Base-by-base conservation (phyloP, 2,329 filamentous ascomycete species). In the Aspergillus glaucus region DNA sequence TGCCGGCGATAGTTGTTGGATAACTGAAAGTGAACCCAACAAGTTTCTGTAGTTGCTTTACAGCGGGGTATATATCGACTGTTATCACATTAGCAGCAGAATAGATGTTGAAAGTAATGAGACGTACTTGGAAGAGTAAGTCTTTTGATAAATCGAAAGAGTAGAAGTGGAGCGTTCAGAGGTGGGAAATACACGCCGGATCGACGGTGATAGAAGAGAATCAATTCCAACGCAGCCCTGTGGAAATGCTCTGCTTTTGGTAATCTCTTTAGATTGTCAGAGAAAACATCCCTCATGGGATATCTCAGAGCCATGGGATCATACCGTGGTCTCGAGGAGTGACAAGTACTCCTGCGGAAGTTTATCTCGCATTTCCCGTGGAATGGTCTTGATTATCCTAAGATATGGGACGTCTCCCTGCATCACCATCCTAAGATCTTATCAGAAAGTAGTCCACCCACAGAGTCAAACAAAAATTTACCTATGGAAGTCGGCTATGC, bases 371-470 rank as follows among this genome's bases (percentile, higher is more conserved):
- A 76, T 75, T 8, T 71, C 70, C 14, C 58, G 60, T 5, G 74
- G 73, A 6, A 76, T 58, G 41, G 59, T 56, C 40, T 66, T 73
- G 42, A 77, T 70, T 17, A 86, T 85, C 56, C 81, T 76, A 42
- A 86, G 78, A 65, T 86, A 97, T 0, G 86, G 78, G 22, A 97
- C 76, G 48, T 86, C 79, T 43, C 84, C 84, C 83, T 87, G 95
- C 41, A 74, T 72, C 47, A 77, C 52, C 56, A 63, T 63, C 15
- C 63, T 66, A 47, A 40, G 46, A 34, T 53, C 8, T 24, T 3
- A 14, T 5, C 22, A 32, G 46, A 26, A 45, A 2, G 22, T 30
- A 2, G 32, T 9, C 8, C 28, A 34, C 30, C 28, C 22, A 24
- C 10, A 45, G 43, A 14, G 44, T 21, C 10, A 40, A 21, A 22